Conservation (phyloP, 106 monocot species). For the Dendrobium officinale region DNA sequence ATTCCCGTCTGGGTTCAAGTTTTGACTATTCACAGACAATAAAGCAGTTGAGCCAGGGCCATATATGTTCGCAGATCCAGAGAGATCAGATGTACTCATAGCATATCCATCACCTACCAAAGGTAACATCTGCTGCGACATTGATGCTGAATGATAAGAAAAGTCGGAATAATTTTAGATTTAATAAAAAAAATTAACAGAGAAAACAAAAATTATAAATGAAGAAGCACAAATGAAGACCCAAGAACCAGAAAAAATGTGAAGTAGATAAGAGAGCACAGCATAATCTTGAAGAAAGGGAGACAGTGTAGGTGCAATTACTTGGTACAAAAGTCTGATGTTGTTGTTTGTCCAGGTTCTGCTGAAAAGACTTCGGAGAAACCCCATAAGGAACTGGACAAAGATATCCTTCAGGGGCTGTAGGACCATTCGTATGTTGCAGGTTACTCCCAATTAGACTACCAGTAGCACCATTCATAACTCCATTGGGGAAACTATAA, state of each 20-base stretch:
- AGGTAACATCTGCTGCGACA: constrained; percentile 41
- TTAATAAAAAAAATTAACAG: background rate
- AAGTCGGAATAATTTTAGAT: background rate
- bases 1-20: constrained; percentile 41
- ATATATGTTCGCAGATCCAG: constrained; percentile 50
- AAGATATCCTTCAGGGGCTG: constrained; percentile 38
- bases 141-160: constrained; percentile 31
- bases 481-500: constrained; percentile 61
- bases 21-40: constrained; percentile 41
- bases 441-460: constrained; percentile 46
- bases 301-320: constrained; percentile 14
- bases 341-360: constrained; percentile 49
- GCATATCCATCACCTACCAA: constrained; percentile 55
- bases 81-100: constrained; percentile 26
- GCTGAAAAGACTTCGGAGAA: constrained; percentile 43
- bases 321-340: constrained; percentile 49
- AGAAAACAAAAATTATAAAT: background rate
- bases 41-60: constrained; percentile 28
- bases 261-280: background rate
- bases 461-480: constrained; percentile 37
- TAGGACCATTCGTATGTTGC: constrained; percentile 37
- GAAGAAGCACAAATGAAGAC: background rate
- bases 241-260: background rate
- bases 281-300: background rate
- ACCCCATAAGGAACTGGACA: constrained; percentile 33